Percentiles rank a stretch among this genome's conserved stretches.
phyloP scores from a whole-genome alignment of 2,329 filamentous ascomycete genomes.

The Aureobasidium sp. region DNA sequence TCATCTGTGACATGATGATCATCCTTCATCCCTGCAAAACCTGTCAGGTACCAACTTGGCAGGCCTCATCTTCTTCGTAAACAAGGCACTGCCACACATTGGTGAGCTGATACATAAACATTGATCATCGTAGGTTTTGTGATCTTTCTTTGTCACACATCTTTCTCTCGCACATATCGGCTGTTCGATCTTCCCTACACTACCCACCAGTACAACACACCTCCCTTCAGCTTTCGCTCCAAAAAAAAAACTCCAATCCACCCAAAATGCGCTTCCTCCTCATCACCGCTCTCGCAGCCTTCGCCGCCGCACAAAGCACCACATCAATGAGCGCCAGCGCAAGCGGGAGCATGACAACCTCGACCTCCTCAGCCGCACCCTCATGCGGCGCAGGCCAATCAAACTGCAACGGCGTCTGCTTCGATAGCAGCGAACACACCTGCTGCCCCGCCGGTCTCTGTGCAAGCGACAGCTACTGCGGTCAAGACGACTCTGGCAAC shows the following conservation, averaged over 20 bases:
- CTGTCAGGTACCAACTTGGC: constrained; percentile 4
- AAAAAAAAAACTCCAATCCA: neutral
- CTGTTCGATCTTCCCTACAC: neutral
- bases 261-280: constrained; percentile 10
- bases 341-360: constrained; percentile 6
- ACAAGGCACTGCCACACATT: constrained; percentile 1
- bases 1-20: constrained; percentile 7
- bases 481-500: constrained; percentile 7
- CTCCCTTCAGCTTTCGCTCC: neutral
- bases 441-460: constrained; percentile 9
- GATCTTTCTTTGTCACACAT: neutral
- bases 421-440: neutral
- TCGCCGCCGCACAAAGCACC: constrained; percentile 9
- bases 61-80: neutral
- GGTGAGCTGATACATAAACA: neutral
- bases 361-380: neutral
- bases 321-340: neutral
- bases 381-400: constrained; percentile 9
- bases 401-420: constrained; percentile 12
- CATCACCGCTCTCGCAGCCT: constrained; percentile 2
- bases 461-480: constrained; percentile 10
- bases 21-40: constrained; percentile 3
- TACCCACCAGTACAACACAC: neutral
- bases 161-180: neutral
- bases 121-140: neutral